phyloP scores from a whole-genome alignment of 352 stramenopile species.

The Phytophthora fragariaefolia region DNA sequence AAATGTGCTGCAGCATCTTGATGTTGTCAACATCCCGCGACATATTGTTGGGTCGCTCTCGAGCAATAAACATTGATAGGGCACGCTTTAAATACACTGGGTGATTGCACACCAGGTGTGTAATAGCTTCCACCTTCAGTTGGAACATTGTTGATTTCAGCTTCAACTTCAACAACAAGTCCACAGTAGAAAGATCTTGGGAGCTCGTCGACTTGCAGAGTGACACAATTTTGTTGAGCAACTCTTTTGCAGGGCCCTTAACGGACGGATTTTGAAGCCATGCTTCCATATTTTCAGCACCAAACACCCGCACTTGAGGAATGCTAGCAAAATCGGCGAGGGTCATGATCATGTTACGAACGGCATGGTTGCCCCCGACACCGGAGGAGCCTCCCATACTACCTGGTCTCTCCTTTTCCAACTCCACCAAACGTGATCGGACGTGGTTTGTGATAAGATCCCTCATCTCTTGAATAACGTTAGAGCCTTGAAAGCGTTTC shows the following conservation, averaged over 20 bases:
- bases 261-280: slow-evolving; percentile 85
- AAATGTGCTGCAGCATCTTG: slow-evolving; percentile 91
- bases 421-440: slow-evolving; percentile 59
- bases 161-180: slow-evolving; percentile 84
- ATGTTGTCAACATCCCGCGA: slow-evolving; percentile 90
- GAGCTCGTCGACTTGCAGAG: slow-evolving; percentile 67
- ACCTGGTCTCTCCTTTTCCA: slow-evolving; percentile 69
- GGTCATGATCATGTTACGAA: slow-evolving; percentile 81
- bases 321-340: slow-evolving; percentile 71
- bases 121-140: slow-evolving; percentile 85
- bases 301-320: slow-evolving; percentile 63
- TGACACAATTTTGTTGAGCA: slow-evolving; percentile 79
- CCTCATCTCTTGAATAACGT: slow-evolving; percentile 56
- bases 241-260: slow-evolving; percentile 72
- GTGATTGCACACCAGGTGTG: slow-evolving; percentile 78
- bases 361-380: slow-evolving; percentile 53
- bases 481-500: slow-evolving; percentile 49
- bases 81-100: slow-evolving; percentile 73
- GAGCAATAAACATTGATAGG: slow-evolving; percentile 72
- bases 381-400: slow-evolving; percentile 23
- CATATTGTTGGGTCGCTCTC: slow-evolving; percentile 84
- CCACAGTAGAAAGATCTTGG: slow-evolving; percentile 66
- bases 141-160: slow-evolving; percentile 91
- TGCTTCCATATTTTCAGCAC: slow-evolving; percentile 77
- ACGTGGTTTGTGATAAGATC: slow-evolving; percentile 80